phyloP scores from a whole-genome alignment of 345 rosid species.

The Syzygium grande region DNA sequence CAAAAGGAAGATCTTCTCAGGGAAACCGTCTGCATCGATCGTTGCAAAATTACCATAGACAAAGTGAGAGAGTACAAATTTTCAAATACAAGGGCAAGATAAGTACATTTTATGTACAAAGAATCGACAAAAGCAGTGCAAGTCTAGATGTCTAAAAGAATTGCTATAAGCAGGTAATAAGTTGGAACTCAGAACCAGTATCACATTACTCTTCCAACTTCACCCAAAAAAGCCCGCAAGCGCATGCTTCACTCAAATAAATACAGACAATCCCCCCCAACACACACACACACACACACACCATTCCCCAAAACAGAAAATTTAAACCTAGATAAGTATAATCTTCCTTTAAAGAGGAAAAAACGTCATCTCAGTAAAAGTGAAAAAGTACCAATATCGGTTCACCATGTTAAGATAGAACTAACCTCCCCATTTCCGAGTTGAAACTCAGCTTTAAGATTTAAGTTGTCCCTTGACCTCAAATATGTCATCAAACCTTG shows the following conservation, averaged over 20 bases:
- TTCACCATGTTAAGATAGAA: background rate
- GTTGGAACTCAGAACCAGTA: background rate
- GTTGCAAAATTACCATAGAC: background rate
- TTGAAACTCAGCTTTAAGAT: slow-evolving; percentile 70
- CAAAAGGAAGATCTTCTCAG: background rate
- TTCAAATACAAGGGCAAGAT: background rate
- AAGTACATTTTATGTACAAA: background rate
- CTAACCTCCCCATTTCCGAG: slow-evolving; percentile 69
- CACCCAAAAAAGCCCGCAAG: background rate
- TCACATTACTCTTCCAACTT: background rate
- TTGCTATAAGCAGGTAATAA: background rate
- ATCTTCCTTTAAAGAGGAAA: background rate
- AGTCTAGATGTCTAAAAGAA: background rate
- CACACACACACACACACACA: background rate
- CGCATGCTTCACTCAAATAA: background rate
- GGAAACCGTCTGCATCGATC: background rate
- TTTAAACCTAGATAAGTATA: background rate
- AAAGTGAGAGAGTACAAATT: background rate
- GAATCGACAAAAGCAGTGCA: background rate
- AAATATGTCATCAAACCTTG: slow-evolving; percentile 50
- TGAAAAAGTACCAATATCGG: background rate
- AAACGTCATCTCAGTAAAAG: background rate
- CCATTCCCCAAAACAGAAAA: background rate
- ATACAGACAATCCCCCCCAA: too few relatives aligned
- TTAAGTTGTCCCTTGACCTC: slow-evolving; percentile 61